A percentile compares a stretch with the other conserved stretches of the same genome.
phyloP scores from a whole-genome alignment of 73 alveolate genomes.

The Paramecium sexaurelia region DNA sequence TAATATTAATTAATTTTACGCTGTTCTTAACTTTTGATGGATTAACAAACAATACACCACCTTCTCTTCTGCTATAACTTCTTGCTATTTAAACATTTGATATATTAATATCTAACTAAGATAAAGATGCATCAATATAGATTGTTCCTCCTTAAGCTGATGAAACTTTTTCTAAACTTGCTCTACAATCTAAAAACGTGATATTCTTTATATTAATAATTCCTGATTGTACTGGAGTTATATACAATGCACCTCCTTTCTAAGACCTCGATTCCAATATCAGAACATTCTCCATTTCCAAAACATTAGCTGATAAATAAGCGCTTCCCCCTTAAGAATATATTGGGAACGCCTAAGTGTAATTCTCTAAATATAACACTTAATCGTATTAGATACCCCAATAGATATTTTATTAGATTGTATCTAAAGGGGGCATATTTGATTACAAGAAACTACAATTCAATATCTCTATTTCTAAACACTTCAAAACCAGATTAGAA shows the following conservation, averaged over 20 bases:
- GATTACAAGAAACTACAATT: not conserved
- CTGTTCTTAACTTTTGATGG: not conserved
- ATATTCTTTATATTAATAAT: not conserved
- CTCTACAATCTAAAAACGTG: not conserved
- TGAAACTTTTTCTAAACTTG: not conserved
- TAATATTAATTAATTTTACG: not conserved
- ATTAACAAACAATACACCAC: not conserved
- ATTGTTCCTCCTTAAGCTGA: slow-evolving; percentile 27
- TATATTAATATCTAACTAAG: not conserved
- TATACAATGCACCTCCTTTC: not conserved
- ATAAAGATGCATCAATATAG: not conserved
- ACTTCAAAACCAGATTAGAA: not conserved
- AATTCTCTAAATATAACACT: not conserved
- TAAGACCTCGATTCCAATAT: not conserved
- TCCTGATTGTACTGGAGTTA: not conserved
- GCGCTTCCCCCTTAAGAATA: not conserved
- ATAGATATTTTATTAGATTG: not conserved
- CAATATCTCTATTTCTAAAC: not conserved
- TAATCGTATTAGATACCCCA: not conserved
- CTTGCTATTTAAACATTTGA: not conserved
- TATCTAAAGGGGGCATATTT: not conserved
- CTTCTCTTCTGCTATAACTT: not conserved
- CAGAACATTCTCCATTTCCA: not conserved
- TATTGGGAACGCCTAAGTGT: not conserved
- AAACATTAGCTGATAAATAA: not conserved